phyloP scores from a whole-genome alignment of 2,329 filamentous ascomycete genomes.

The Talaromyces sp. region DNA sequence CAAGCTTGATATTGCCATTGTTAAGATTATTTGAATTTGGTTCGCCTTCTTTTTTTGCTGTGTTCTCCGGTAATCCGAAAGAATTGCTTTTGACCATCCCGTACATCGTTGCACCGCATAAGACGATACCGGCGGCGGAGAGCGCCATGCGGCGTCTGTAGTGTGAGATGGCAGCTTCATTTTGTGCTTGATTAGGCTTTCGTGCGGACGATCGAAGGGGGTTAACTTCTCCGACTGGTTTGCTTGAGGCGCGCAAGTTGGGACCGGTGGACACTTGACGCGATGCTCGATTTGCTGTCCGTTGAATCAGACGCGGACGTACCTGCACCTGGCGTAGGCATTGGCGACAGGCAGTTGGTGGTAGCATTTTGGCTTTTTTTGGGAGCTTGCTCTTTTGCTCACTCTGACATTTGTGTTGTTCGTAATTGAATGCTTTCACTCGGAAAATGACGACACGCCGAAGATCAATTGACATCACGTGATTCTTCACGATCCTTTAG shows the following conservation, averaged over 20 bases:
- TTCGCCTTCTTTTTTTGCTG: conserved; percentile 19
- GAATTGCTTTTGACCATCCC: conserved; percentile 38
- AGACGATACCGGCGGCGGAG: conserved; percentile 38
- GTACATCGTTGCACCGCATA: conserved; percentile 41
- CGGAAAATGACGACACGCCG: conserved; percentile 2
- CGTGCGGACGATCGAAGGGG: conserved; percentile 25
- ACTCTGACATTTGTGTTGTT: not conserved
- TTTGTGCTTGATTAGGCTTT: conserved; percentile 22
- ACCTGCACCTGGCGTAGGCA: conserved; percentile 9
- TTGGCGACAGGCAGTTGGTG: conserved; percentile 8
- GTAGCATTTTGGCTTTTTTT: not conserved
- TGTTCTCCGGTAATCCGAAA: conserved; percentile 29
- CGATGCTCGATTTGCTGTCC: not conserved
- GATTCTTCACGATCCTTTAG: not conserved
- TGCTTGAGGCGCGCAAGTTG: conserved; percentile 17
- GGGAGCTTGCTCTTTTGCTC: not conserved
- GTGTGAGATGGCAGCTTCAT: conserved; percentile 26
- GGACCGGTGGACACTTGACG: conserved; percentile 2
- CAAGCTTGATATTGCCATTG: conserved; percentile 34
- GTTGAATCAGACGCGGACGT: not conserved
- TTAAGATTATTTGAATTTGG: not conserved
- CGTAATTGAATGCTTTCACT: not conserved
- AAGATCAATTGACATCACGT: not conserved
- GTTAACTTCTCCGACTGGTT: conserved; percentile 6
- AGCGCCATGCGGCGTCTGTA: conserved; percentile 32